Evolutionary conservation across 257 asterid species (phyloP).

Genomic region (Solanum arcanum): DNA sequence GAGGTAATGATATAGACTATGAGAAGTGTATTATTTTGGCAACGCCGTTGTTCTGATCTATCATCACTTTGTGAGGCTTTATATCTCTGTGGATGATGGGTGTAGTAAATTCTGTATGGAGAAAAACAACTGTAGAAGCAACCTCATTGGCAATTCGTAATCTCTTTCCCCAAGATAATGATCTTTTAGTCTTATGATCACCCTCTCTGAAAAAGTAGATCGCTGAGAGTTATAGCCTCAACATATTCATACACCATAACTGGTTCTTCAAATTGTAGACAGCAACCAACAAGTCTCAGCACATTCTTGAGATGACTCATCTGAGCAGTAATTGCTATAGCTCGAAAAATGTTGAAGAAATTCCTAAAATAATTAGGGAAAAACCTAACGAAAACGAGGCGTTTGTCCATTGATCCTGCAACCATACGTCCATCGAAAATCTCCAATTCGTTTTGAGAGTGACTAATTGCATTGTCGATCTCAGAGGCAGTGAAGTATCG

Average conservation of each 20-base stretch:
- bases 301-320: neutral
- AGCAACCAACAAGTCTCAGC: neutral
- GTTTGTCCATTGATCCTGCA: neutral
- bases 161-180: neutral
- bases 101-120: neutral
- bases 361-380: neutral
- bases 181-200: neutral
- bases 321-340: neutral
- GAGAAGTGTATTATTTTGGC: conserved; percentile 3
- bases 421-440: neutral
- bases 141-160: neutral
- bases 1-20: conserved; percentile 2
- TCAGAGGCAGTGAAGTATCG: neutral
- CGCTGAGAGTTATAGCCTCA: fast-evolving
- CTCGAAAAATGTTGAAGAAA: neutral
- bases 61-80: neutral
- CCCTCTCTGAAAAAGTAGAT: neutral
- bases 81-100: conserved; percentile 1
- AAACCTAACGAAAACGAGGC: neutral
- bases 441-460: neutral
- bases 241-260: neutral
- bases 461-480: neutral
- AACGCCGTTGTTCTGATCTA: neutral
- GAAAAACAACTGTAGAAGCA: neutral
- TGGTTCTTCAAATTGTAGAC: neutral